Base-by-base conservation (phyloP, 2,329 filamentous ascomycete species). In the Fusarium sp. region DNA sequence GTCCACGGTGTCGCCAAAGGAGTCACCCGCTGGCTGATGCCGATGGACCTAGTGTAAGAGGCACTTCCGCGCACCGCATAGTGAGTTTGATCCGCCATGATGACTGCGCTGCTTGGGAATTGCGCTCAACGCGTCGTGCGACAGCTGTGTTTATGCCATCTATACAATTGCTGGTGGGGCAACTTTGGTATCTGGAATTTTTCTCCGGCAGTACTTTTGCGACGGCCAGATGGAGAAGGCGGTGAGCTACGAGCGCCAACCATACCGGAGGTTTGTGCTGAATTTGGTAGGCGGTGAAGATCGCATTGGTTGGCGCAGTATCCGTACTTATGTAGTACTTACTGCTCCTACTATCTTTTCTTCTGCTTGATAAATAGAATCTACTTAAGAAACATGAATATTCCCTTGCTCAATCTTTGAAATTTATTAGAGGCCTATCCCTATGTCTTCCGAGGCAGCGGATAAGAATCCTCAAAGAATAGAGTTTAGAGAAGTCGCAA, bases 11-110 rank as follows among this genome's bases (percentile, higher is more conserved):
- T 72, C 17, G 76, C 66, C 15, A 85, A 76, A 17, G 83, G 82
- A 47, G 84, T 84, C 25, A 83, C 80, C 37, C 83, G 80, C 64
- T 84, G 80, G 9, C 83, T 84, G 56, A 85, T 85, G 57, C 84
- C 84, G 56, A 85, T 78, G 8, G 81, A 79, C 54, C 74, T 80
- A 9, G 81, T 80, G 47, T 83, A 79, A 20, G 81, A 80, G 17
- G 80, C 78, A 63, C 78, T 79, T 15, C 73, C 78, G 45, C 83
- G 82, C 58, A 74, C 71, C 52, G 77, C 73, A 30, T 81, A 80
- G 45, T 80, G 76, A 40, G 76, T 66, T 62, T 79, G 79, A 3
- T 82, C 81, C 4, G 78, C 71, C 82, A 84, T 84, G 63, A 20
- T 65, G n/a, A 61, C 4, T 60, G 61, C 38, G 45, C 37, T 63